These are phyloP conservation scores for Podospora sp. DNA, from an alignment of 495 filamentous ascomycete genomes.

Conservation along the genomic window DNA sequence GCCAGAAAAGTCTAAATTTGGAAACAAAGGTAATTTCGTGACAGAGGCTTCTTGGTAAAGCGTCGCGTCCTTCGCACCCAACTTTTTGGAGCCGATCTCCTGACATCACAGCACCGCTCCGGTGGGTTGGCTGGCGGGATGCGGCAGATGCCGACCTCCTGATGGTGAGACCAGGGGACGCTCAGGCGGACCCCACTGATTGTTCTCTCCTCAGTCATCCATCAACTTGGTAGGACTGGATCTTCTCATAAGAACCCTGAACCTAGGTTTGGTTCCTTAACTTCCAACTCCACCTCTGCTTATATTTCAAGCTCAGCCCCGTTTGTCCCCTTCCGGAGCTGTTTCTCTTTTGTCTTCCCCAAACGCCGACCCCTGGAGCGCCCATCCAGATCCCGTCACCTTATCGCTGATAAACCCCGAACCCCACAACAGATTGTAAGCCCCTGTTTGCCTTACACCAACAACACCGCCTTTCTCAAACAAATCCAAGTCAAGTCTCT, in stretches of 20 bases:
- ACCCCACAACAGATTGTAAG: not conserved
- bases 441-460: not conserved
- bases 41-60: not conserved
- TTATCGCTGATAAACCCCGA: slow-evolving; percentile 27
- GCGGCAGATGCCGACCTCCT: slow-evolving; percentile 27
- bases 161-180: not conserved
- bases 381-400: not conserved
- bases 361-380: not conserved
- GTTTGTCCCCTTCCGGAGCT: not conserved
- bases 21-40: not conserved
- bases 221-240: not conserved
- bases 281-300: not conserved
- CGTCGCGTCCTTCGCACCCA: not conserved
- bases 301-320: slow-evolving; percentile 1
- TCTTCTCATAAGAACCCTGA: not conserved
- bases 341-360: not conserved
- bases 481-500: not conserved
- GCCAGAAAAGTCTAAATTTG: slow-evolving; percentile 9
- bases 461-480: not conserved
- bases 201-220: not conserved
- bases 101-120: not conserved
- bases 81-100: not conserved
- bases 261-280: not conserved
- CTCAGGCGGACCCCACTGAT: not conserved
- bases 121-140: slow-evolving; percentile 13